Base-by-base conservation (phyloP, 352 stramenopile genomes). In the Phytophthora colocasiae region DNA sequence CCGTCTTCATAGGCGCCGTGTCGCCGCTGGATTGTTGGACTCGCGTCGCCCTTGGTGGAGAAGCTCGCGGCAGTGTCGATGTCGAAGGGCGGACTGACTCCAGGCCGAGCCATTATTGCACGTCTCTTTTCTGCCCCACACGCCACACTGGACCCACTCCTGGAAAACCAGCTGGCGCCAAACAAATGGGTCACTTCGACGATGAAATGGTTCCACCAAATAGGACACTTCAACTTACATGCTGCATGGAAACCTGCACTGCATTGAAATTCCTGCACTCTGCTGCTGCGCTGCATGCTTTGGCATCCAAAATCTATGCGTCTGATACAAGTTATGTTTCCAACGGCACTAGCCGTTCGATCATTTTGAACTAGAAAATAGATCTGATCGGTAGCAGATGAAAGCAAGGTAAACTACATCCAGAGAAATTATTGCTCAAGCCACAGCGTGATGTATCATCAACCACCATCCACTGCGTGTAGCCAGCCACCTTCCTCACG, bases 31-130 rank as follows among this genome's bases (percentile, higher is more conserved):
- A 52, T 48, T 61, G 53, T 38, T 39, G 39, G 39, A 36, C 24
- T 41, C 24, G 51, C 26, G 17, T 12, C 15, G 26, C 19, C 9
- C 4, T 36, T 4, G 31, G 29, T 9, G 4, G 31, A 36, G 31
- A 36, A 36, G 31, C 40, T 17, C 19, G 15, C 15, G n/a, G 15
- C 40, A 22, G n/a, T 4, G 8, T 12, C 6, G 22, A 15, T 2
- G 40, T 3, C 8, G 11, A 56, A 54, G 47, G 47, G 47, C 47
- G 47, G 47, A 54, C 47, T 41, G 47, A 52, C 46, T 36, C 19
- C n/a, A 12, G 8, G 41, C 17, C n/a, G 9, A 14, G n/a, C 19
- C 19, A 47, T 47, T 47, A 19, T 44, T 44, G 15, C 11, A 22
- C 15, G n/a, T 1, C 38, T 19, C 5, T 24, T 19, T 44, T 44